These are phyloP conservation scores for Mycena albidolilacea DNA, from an alignment of 768 basidiomycete genomes.

Conservation along the genomic window DNA sequence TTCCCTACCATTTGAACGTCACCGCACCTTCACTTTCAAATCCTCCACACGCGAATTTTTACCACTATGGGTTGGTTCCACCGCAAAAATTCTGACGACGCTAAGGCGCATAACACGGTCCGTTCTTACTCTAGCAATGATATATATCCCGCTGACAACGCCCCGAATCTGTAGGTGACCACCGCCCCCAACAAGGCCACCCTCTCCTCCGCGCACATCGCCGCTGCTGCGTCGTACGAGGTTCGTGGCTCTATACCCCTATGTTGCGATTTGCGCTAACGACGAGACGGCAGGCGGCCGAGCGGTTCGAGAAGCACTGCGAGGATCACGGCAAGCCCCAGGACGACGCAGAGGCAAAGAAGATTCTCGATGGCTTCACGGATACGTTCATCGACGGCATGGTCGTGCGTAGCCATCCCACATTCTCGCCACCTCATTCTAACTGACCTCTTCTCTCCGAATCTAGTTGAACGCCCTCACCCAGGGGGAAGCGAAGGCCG, in stretches of 20 bases:
- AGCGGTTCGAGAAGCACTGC: conserved; percentile 66
- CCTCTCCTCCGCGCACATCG: conserved; percentile 77
- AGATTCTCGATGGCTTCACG: conserved; percentile 58
- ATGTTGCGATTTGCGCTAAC: background rate
- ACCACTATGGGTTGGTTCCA: no score
- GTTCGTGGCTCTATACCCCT: conserved; percentile 45
- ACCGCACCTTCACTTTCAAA: no score
- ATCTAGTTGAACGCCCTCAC: conserved; percentile 16
- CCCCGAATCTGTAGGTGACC: no score
- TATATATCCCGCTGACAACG: no score
- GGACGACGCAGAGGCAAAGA: conserved; percentile 61
- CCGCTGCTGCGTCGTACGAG: conserved; percentile 77
- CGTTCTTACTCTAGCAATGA: no score
- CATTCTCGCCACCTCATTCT: no score
- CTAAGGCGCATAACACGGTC: no score
- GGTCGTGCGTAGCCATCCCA: conserved; percentile 51
- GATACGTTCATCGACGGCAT: conserved; percentile 62
- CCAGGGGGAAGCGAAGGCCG: conserved; percentile 12
- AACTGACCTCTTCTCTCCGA: background rate
- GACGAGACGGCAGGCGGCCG: conserved; percentile 62
- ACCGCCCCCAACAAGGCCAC: conserved; percentile 57
- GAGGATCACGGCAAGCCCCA: conserved; percentile 55
- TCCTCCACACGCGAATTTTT: no score
- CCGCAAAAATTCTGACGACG: no score
- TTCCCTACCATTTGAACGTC: no score